These are phyloP conservation scores for Magnolia changhungtana DNA, from an alignment of 164 flowering plant genomes.

Conservation along the genomic window DNA sequence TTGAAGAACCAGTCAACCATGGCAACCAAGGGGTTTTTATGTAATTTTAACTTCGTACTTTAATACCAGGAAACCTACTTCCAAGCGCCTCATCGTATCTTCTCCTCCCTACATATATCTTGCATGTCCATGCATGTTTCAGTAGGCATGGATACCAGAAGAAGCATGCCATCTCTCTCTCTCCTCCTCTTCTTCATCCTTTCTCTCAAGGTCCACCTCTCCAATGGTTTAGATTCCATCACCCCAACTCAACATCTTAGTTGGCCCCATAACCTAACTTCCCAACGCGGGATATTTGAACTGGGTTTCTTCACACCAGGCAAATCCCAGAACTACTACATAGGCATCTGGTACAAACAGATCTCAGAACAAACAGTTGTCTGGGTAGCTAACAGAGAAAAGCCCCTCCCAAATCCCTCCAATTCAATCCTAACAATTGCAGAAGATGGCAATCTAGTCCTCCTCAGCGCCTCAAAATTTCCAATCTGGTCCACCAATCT, in stretches of 20 bases:
- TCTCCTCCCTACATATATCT: neutral
- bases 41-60: too few relatives aligned
- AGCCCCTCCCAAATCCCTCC: slow-evolving; percentile 13
- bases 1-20: too few relatives aligned
- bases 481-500: slow-evolving; percentile 7
- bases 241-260: slow-evolving; percentile 12
- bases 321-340: slow-evolving; percentile 20
- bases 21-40: too few relatives aligned
- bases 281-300: slow-evolving; percentile 18
- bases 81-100: too few relatives aligned
- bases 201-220: neutral
- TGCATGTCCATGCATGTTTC: neutral
- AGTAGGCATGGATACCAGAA: neutral
- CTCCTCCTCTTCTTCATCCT: neutral
- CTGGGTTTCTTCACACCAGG: slow-evolving; percentile 34
- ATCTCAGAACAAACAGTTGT: slow-evolving; percentile 12
- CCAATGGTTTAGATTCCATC: neutral
- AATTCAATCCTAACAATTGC: slow-evolving; percentile 15
- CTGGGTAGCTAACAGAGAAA: slow-evolving; percentile 28
- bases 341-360: slow-evolving; percentile 28
- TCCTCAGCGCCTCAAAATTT: neutral
- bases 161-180: neutral
- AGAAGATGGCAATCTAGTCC: slow-evolving; percentile 17
- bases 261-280: slow-evolving; percentile 14
- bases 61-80: too few relatives aligned